phyloP scores from a whole-genome alignment of 192 early-diverging fungal species.

The Martensiomyces pterosporus region DNA sequence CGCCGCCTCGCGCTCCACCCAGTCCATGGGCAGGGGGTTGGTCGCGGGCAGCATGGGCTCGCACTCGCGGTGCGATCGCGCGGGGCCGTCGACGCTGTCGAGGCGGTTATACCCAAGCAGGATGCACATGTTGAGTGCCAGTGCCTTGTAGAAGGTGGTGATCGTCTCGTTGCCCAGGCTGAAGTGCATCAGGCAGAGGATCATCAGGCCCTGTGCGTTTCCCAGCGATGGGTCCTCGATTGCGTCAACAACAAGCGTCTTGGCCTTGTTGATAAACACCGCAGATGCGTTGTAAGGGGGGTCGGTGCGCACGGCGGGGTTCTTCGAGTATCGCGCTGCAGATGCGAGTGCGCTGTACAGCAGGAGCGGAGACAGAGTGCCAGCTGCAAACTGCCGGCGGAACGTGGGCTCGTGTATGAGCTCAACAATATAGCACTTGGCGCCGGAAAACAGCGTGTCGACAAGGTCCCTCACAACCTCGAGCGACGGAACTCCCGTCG shows the following conservation, averaged over 20 bases:
- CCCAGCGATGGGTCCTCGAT: constrained; percentile 46
- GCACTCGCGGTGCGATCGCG: constrained; percentile 20
- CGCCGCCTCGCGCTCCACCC: constrained; percentile 47
- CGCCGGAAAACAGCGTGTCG: constrained; percentile 29
- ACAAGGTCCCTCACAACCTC: constrained; percentile 31
- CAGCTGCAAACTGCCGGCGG: constrained; percentile 36
- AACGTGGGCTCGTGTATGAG: constrained; percentile 38
- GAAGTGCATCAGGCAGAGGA: constrained; percentile 49
- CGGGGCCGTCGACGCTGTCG: constrained; percentile 41
- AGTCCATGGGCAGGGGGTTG: constrained; percentile 34
- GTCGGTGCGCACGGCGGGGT: constrained; percentile 37
- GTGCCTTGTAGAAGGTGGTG: constrained; percentile 41
- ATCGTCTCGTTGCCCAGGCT: constrained; percentile 37
- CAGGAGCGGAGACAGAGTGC: constrained; percentile 42
- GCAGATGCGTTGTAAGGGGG: constrained; percentile 44
- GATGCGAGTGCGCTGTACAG: constrained; percentile 38
- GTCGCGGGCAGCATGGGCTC: constrained; percentile 14
- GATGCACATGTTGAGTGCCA: constrained; percentile 50
- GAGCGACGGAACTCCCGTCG: constrained; percentile 3
- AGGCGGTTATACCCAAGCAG: constrained; percentile 45
- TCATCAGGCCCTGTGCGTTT: constrained; percentile 47
- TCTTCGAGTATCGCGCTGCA: constrained; percentile 42
- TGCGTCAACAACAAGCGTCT: constrained; percentile 33
- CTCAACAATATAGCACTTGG: constrained; percentile 14
- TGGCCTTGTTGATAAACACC: constrained; percentile 30